These are phyloP conservation scores for Fusarium algeriense DNA, from an alignment of 2,329 filamentous ascomycete genomes.

Conservation along the genomic window DNA sequence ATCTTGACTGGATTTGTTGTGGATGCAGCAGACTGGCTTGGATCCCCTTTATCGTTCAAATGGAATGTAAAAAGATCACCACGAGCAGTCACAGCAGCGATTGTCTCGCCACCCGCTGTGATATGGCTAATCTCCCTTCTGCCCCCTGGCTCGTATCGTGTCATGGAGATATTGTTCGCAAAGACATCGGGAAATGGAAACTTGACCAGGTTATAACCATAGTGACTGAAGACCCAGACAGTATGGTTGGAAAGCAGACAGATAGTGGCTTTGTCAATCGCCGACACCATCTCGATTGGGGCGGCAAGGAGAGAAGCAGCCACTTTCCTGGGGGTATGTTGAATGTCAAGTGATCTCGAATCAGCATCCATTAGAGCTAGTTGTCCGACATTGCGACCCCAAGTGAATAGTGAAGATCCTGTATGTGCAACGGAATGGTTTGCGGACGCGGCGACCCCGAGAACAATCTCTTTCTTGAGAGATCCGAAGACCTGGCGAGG, in stretches of 20 bases:
- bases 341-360: constrained; percentile 88
- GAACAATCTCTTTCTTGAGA: constrained; percentile 84
- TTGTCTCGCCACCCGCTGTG: constrained; percentile 88
- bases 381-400: constrained; percentile 95
- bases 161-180: constrained; percentile 75
- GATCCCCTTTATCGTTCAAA: constrained; percentile 76
- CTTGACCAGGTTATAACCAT: constrained; percentile 90
- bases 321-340: constrained; percentile 85
- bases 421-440: constrained; percentile 94
- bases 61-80: constrained; percentile 91
- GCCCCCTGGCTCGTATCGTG: constrained; percentile 71
- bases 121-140: constrained; percentile 80
- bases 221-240: constrained; percentile 95
- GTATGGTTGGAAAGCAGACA: constrained; percentile 88
- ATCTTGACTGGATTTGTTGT: constrained; percentile 96
- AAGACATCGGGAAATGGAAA: constrained; percentile 82
- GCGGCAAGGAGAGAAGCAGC: constrained; percentile 79
- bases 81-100: constrained; percentile 85
- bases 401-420: constrained; percentile 84
- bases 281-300: constrained; percentile 81
- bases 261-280: constrained; percentile 90
- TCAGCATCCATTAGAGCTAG: constrained; percentile 95
- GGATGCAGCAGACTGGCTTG: constrained; percentile 71
- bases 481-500: constrained; percentile 93
- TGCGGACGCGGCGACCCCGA: constrained; percentile 87